Percentiles rank a stretch among this genome's conserved stretches.
Conservation (phyloP, 1,284 basidiomycete species). For the Ustilago bromivora region DNA sequence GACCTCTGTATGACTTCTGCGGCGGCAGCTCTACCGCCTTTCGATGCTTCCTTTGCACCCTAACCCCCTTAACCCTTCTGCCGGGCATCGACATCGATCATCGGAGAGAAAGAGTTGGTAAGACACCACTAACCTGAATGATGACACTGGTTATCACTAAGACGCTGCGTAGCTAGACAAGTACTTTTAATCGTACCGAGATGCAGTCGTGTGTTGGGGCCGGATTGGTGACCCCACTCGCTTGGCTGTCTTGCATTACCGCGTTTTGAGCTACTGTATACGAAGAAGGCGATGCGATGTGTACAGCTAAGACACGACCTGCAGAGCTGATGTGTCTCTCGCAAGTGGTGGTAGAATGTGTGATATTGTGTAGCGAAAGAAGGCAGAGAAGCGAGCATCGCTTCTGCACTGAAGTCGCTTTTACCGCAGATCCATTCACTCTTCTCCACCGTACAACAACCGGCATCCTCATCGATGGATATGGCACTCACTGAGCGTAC, state of each 20-base stretch:
- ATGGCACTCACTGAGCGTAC: background rate
- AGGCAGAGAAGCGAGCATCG: slow-evolving; percentile 2
- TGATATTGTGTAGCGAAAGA: background rate
- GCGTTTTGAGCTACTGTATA: background rate
- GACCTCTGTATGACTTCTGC: background rate
- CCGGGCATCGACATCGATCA: too few species aligned
- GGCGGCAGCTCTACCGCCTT: background rate
- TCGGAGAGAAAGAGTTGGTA: background rate
- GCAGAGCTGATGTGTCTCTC: background rate
- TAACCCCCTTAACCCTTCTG: too few species aligned
- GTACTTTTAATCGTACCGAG: background rate
- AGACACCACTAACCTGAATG: background rate
- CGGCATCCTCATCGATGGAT: background rate
- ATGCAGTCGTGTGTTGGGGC: background rate
- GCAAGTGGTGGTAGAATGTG: background rate
- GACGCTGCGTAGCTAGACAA: background rate
- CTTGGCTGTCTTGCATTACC: background rate
- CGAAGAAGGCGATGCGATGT: background rate
- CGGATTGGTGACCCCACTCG: background rate
- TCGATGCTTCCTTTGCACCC: too few species aligned
- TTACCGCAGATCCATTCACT: background rate
- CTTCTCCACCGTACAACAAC: background rate
- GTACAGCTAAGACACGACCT: background rate
- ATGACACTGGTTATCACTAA: too few species aligned
- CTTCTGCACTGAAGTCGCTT: background rate